phyloP scores from a whole-genome alignment of 345 rosid genomes.

The Hibiscus tridactylites region DNA sequence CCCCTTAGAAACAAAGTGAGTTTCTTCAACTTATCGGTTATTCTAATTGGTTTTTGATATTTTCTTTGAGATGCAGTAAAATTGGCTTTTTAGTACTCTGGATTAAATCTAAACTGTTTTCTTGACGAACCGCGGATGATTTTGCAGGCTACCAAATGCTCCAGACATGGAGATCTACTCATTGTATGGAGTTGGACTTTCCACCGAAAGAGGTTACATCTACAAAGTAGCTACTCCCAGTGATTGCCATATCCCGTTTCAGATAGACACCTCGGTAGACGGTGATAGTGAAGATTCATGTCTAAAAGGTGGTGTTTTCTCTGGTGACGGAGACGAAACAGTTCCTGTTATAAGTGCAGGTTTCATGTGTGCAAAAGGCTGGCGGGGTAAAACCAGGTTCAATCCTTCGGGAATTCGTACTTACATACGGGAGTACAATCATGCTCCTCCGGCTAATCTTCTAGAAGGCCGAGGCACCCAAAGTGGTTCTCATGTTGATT shows the following conservation, averaged over 20 bases:
- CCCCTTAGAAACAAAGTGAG: constrained; percentile 65
- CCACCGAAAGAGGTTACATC: constrained; percentile 70
- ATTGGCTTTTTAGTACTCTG: too few relatives aligned
- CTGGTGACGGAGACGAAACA: constrained; percentile 50
- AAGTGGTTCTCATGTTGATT: constrained; percentile 35
- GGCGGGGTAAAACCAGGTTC: constrained; percentile 68
- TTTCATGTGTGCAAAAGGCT: constrained; percentile 66
- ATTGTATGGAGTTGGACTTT: constrained; percentile 64
- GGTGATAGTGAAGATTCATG: constrained; percentile 39
- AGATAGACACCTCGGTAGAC: constrained; percentile 50
- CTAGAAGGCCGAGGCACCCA: constrained; percentile 69
- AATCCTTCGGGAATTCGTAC: constrained; percentile 59
- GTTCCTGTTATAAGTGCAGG: constrained; percentile 67
- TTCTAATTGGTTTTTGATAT: neutral
- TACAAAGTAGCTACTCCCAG: constrained; percentile 38
- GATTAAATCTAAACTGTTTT: too few relatives aligned
- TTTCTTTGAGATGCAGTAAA: neutral
- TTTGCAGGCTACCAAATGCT: constrained; percentile 56
- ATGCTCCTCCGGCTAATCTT: constrained; percentile 61
- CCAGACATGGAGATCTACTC: constrained; percentile 70
- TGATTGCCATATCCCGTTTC: constrained; percentile 61
- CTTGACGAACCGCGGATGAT: neutral
- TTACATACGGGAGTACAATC: constrained; percentile 49
- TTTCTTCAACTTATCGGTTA: neutral
- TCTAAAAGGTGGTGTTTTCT: constrained; percentile 56